Evolutionary conservation across 1,139 yeast genomes (phyloP), one percentile per base, ranked within the genome.

Genomic region (Scheffersomyces titani): DNA sequence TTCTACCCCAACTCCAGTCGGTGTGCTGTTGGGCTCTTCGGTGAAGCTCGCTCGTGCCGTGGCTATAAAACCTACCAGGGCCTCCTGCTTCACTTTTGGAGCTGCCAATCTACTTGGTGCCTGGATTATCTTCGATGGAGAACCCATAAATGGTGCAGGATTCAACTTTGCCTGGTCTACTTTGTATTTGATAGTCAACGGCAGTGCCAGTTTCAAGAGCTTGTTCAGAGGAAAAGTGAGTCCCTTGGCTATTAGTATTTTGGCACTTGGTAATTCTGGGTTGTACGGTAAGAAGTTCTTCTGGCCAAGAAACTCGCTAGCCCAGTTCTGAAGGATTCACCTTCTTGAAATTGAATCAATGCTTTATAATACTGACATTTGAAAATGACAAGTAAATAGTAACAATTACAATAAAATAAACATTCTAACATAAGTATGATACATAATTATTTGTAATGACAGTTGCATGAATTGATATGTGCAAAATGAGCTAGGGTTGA

Each of bases 111-210:
- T 89, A 1, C 73, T 90, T 19, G 98, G 98, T 24, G 91, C 93
- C 18, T 90, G 85, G 78, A 88, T 93, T 78, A 84, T 89, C 56
- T 78, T 78, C 63, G 98, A 93, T 68, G 90, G 92, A 19, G 98
- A 92, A 66, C 75, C 86, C 47, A 82, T 84, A 54, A 89, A 91
- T 72, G 98, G 97, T 6, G 84, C 97, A 1, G 98, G 98, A 0
- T 91, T 94, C 72, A 80, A 86, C 6, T 83, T 90, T 66, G 97
- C 97, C 3, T 94, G 98, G 98, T 85, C 92, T 18, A 70, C 90
- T 3, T 75, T 93, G 55, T 94, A 92, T 67, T 69, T 90, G 57
- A 69, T 93, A 49, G 92, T 89, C 7, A 90, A 92, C 68, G 94
- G 96, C 5, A 81, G 79, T 49, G 78, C 86, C 1, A 81, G 91